Conservation (phyloP, 2,329 filamentous ascomycete species). For the Ophiostoma novo-ulmi region DNA sequence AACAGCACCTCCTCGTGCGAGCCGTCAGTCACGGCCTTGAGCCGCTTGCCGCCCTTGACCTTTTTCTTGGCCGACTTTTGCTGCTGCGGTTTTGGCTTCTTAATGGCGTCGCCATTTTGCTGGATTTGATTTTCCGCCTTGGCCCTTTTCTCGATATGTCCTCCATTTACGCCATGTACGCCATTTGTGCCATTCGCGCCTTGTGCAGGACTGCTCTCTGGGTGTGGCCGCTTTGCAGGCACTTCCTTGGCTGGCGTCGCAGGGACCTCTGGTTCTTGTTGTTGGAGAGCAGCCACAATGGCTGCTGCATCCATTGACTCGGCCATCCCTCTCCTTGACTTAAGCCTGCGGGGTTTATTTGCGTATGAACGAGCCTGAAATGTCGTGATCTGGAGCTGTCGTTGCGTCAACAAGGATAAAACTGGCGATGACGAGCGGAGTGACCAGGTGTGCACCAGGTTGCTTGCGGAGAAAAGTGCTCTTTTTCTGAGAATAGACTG, state of each 20-base stretch:
- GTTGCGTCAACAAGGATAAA: constrained; percentile 12
- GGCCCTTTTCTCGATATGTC: not conserved
- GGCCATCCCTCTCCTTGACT: not conserved
- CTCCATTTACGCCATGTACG: not conserved
- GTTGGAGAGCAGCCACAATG: no score
- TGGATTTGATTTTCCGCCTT: not conserved
- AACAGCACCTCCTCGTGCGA: constrained; percentile 63
- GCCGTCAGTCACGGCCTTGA: constrained; percentile 52
- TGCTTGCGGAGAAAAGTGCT: constrained; percentile 6
- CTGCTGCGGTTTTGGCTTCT: constrained; percentile 19
- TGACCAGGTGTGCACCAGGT: not conserved
- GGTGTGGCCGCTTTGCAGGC: constrained; percentile 22
- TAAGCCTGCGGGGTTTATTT: not conserved
- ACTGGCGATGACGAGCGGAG: not conserved
- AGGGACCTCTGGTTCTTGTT: not conserved
- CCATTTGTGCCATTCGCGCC: not conserved
- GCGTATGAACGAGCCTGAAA: not conserved
- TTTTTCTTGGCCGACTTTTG: constrained; percentile 39
- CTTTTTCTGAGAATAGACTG: not conserved
- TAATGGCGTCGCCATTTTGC: constrained; percentile 24
- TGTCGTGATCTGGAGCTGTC: constrained; percentile 17
- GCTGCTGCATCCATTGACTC: not conserved
- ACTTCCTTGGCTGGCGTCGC: not conserved
- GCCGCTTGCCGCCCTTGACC: constrained; percentile 53
- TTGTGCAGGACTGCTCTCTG: constrained; percentile 21